Percentiles rank a stretch among this genome's conserved stretches.
Conservation (phyloP, 2,329 filamentous ascomycete genomes). For the Ampelomyces quisqualis region DNA sequence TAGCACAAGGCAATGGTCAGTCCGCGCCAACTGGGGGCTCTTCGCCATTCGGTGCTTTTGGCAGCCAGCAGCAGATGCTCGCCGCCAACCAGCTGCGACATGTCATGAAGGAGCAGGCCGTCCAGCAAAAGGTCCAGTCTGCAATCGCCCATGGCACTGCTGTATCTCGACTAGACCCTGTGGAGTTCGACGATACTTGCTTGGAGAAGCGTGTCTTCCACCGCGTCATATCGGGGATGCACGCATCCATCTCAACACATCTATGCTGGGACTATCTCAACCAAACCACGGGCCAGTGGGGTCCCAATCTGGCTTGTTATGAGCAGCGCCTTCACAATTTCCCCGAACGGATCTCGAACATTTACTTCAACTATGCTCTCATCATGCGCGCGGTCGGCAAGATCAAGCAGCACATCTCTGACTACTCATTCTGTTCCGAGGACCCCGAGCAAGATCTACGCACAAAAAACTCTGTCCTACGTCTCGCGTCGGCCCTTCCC, state of each 20-base stretch:
- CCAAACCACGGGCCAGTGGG: slow-evolving; percentile 90
- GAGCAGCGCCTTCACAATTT: slow-evolving; percentile 77
- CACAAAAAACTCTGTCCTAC: slow-evolving; percentile 80
- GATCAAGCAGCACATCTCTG: slow-evolving; percentile 74
- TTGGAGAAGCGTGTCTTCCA: slow-evolving; percentile 99
- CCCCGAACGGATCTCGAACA: slow-evolving; percentile 90
- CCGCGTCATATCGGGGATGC: slow-evolving; percentile 93
- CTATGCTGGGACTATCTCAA: slow-evolving; percentile 96
- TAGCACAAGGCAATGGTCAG: slow-evolving; percentile 35
- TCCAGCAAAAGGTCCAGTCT: slow-evolving; percentile 61
- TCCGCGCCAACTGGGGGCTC: slow-evolving; percentile 41
- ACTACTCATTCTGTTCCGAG: slow-evolving; percentile 90
- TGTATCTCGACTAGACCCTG: slow-evolving; percentile 61
- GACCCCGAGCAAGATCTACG: slow-evolving; percentile 74
- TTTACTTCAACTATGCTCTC: slow-evolving; percentile 99
- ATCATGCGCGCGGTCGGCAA: slow-evolving; percentile 89
- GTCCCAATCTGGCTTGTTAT: slow-evolving; percentile 88
- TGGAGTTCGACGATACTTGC: slow-evolving; percentile 87
- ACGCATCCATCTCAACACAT: slow-evolving; percentile 94
- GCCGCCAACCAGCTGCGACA: slow-evolving; percentile 63
- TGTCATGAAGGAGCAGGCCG: slow-evolving; percentile 61
- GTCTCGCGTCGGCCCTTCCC: slow-evolving; percentile 69
- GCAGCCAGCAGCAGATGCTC: slow-evolving; percentile 49
- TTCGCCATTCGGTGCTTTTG: slow-evolving; percentile 46
- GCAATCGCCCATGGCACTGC: slow-evolving; percentile 55